Evolutionary conservation across 306 rosid genomes (phyloP).

Genomic region (Acacia acuminata): DNA sequence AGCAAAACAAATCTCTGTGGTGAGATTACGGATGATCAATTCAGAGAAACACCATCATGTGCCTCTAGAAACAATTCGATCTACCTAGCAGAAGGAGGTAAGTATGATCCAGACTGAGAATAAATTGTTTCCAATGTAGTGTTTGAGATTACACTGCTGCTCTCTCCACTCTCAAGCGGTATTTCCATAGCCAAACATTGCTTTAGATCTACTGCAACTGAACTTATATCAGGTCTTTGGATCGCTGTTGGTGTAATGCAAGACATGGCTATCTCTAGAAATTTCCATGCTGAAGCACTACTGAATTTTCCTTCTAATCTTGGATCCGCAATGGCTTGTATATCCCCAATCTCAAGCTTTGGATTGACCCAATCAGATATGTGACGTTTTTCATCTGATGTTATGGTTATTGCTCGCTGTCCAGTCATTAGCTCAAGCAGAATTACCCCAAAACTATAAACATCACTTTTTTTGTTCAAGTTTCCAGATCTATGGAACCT

Average conservation of each 20-base stretch:
- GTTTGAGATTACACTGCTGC: neutral
- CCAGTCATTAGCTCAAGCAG: neutral
- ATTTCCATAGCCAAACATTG: neutral
- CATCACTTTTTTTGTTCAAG: neutral
- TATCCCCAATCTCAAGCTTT: neutral
- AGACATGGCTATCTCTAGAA: neutral
- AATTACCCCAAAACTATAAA: neutral
- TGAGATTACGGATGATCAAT: neutral
- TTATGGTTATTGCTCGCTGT: neutral
- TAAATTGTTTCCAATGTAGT: neutral
- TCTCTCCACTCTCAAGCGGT: neutral
- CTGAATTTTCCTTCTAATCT: neutral
- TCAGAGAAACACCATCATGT: neutral
- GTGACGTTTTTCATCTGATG: neutral
- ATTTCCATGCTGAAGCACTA: neutral
- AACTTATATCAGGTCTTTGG: neutral
- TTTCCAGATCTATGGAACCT: neutral
- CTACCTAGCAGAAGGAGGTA: neutral
- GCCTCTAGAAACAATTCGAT: neutral
- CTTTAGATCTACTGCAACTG: neutral
- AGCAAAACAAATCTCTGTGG: neutral
- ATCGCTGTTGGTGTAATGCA: neutral
- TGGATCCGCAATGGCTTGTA: neutral
- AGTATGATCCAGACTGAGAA: neutral
- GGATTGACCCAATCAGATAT: neutral